Base-by-base conservation (phyloP, 1,284 basidiomycete genomes). In the Meripilus lineatus region DNA sequence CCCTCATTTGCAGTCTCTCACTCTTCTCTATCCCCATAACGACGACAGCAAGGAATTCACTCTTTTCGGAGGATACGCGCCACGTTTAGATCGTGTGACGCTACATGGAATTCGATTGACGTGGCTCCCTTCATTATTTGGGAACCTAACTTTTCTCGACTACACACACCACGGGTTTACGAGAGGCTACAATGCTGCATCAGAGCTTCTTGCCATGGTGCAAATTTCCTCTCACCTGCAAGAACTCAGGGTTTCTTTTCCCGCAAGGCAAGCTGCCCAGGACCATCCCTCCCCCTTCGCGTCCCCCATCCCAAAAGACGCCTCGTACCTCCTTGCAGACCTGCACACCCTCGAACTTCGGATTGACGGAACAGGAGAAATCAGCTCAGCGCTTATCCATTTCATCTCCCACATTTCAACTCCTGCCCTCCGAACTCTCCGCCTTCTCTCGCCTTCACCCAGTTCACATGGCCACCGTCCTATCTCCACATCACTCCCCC, bases 1-100 rank as follows among this genome's bases (percentile, higher is more conserved):
- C 1, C 67, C 65, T 17, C 56, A 62, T 40, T 62, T 86, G 32
- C 72, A 77, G 49, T 72, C 76, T n/a, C 61, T 86, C 22, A 67
- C 66, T 4, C 69, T 86, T 15, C 59, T 77, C 14, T 79, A 81
- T 56, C 74, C 77, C 17, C 64, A 64, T 36, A 85, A 85, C 54
- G 82, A 85, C 50, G 81, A 84, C 56, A 67, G 70, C 15, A 79
- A 79, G 57, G 77, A 81, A 56, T 85, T 80, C 49, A 62, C 65
- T 37, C 70, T 84, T 33, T 86, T 86, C 59, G 71, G 71, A 28
- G 80, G 77, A n/a, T 62, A 68, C 50, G 72, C 81, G 1, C 83
- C 83, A 3, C 69, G 64, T 20, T 66, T 86, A 10, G 65, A 70
- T 32, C 67, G 68, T 15, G 67, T 74, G 32, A 75, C 72, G 1